These are phyloP conservation scores for Helminthosporium solani DNA, from an alignment of 2,329 filamentous ascomycete species.

Conservation along the genomic window DNA sequence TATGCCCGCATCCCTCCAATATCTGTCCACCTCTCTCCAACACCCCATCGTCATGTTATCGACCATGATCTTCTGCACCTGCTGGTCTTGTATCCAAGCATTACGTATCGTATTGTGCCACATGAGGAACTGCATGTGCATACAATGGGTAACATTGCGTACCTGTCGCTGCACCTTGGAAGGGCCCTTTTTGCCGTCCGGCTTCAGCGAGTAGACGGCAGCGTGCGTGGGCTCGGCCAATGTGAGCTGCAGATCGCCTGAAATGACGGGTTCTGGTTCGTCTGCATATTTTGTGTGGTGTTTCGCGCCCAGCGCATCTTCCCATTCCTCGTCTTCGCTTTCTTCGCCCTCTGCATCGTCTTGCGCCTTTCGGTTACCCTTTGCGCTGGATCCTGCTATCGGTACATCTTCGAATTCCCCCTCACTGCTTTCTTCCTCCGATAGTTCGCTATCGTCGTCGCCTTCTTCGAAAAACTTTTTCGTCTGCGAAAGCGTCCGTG, in stretches of 20 bases:
- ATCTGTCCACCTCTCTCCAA: constrained; percentile 39
- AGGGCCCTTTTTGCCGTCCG: constrained; percentile 75
- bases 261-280: constrained; percentile 50
- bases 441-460: constrained; percentile 44
- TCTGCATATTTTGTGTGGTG: constrained; percentile 35
- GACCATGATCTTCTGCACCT: constrained; percentile 36
- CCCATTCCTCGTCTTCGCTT: constrained; percentile 45
- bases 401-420: constrained; percentile 54
- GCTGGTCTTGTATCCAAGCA: constrained; percentile 38
- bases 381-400: constrained; percentile 35
- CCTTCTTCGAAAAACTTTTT: constrained; percentile 42
- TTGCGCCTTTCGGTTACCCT: constrained; percentile 45
- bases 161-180: constrained; percentile 81
- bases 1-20: constrained; percentile 73
- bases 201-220: constrained; percentile 32
- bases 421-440: constrained; percentile 44
- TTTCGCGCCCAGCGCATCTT: constrained; percentile 40
- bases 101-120: constrained; percentile 79
- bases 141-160: constrained; percentile 75
- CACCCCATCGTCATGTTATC: constrained; percentile 31
- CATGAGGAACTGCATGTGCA: constrained; percentile 84
- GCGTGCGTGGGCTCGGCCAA: constrained; percentile 44
- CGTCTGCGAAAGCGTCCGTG: constrained; percentile 34
- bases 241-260: constrained; percentile 73
- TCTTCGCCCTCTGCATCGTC: constrained; percentile 32